Percentiles rank a stretch among this genome's conserved stretches.
Conservation (phyloP, 768 basidiomycete species). For the Tulasnella sp. region DNA sequence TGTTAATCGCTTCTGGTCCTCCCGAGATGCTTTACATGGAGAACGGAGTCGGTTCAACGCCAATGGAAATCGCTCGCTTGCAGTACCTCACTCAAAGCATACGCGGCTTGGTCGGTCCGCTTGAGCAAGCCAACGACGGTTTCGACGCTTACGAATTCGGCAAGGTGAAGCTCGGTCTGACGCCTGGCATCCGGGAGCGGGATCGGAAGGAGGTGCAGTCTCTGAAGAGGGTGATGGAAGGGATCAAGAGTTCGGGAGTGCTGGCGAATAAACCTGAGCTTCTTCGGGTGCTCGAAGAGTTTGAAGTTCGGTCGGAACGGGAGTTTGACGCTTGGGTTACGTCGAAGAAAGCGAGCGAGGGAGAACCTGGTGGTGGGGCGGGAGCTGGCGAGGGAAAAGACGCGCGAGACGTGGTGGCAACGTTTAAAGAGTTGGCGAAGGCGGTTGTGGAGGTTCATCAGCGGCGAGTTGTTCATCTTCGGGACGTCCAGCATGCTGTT, state of each 20-base stretch:
- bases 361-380: too few relatives aligned
- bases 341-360: background rate
- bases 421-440: background rate
- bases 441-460: background rate
- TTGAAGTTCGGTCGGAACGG: background rate
- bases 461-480: background rate
- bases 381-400: too few relatives aligned
- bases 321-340: background rate
- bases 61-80: conserved; percentile 21
- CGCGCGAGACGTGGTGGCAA: background rate
- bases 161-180: background rate
- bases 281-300: background rate
- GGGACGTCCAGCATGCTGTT: background rate
- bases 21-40: conserved; percentile 35
- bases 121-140: background rate
- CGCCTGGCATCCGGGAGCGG: background rate
- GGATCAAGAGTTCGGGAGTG: background rate
- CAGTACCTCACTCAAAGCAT: background rate
- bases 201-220: background rate
- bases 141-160: background rate
- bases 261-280: conserved; percentile 1
- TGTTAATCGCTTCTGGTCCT: conserved; percentile 31
- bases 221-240: background rate
- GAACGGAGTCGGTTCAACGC: conserved; percentile 30
- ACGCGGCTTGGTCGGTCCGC: background rate